Conservation (phyloP, 331 rosid species). For the Telfairia occidentalis region DNA sequence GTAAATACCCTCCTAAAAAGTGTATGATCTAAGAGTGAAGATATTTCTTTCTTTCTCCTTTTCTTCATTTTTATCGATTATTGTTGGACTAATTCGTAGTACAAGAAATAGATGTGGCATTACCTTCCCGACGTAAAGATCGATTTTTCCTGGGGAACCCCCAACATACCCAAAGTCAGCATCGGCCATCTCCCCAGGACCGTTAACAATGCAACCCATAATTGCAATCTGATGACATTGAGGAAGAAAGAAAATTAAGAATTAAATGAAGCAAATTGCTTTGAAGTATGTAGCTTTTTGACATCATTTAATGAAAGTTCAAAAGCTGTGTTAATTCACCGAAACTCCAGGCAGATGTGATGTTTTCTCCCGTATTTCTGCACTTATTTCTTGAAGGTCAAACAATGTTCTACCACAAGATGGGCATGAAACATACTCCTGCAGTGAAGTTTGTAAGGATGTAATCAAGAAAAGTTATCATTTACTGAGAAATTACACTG, state of each 20-base stretch:
- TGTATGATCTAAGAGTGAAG: background rate
- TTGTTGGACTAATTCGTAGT: background rate
- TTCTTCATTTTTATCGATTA: background rate
- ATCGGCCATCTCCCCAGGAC: constrained; percentile 99
- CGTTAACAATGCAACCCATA: constrained; percentile 99
- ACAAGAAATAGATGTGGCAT: background rate
- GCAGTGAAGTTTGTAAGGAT: constrained; percentile 20
- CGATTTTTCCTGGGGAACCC: constrained; percentile 96
- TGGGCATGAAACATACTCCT: constrained; percentile 98
- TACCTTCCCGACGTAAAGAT: constrained; percentile 97
- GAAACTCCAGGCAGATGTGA: constrained; percentile 94
- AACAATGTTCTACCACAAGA: constrained; percentile 99
- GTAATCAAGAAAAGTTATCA: background rate
- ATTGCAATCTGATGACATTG: constrained; percentile 74
- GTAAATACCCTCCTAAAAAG: no score
- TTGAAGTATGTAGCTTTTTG: background rate
- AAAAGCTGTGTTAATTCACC: constrained; percentile 25
- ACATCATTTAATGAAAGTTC: background rate
- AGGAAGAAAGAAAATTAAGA: background rate
- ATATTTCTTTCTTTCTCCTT: background rate
- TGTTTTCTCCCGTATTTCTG: constrained; percentile 86
- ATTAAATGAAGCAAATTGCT: background rate
- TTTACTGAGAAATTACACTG: background rate
- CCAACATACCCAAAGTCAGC: constrained; percentile 99
- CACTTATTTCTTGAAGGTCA: constrained; percentile 94